Evolutionary conservation across 1,284 basidiomycete genomes (phyloP), one percentile per base, ranked within the genome.

Genomic region (Naganishia sp.): DNA sequence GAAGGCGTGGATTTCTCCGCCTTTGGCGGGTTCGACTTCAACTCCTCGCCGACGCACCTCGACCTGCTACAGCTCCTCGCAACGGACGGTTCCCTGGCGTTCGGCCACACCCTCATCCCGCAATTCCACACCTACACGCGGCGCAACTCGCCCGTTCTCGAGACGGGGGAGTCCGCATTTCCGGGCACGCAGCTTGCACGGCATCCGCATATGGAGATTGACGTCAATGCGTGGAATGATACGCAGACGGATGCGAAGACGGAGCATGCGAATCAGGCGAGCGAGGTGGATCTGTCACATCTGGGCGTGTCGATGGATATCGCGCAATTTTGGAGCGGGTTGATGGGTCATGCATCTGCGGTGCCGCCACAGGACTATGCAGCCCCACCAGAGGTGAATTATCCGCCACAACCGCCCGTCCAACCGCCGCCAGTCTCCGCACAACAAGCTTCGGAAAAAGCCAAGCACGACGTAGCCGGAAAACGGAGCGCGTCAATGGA

Each of bases 51-150:
- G 2, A 61, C 47, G 23, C 56, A 65, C 28, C 21, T 68, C 7
- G 67, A 68, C 45, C 63, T 68, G 6, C 45, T 68, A 6, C 54
- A 56, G 6, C 46, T 68, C 5, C 45, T 68, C 28, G 63, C 63
- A 1, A 60, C 62, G 2, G 67, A 68, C 23, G 43, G 63, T 6
- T 65, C 67, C 15, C 57, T 65, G 18, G 53, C 63, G 1, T 65
- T 68, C 43, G 57, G 63, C 18, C 67, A 68, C 32, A 62, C 57
- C 15, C 56, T 66, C 25, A 56, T 56, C 35, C 64, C 64, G 6
- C 54, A 58, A 23, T 66, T 47, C 21, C 54, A 51, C 21, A 58
- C 64, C n/a, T 56, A 66, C 47, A 56, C 64, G 47, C n/a, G 47
- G 13, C 13, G 54, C 10, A 66, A 66, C 18, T 58, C 55, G 6